Evolutionary conservation across 208 protist species (phyloP), one percentile per base, ranked within the genome.

Genomic region (Angomonas deanei): DNA sequence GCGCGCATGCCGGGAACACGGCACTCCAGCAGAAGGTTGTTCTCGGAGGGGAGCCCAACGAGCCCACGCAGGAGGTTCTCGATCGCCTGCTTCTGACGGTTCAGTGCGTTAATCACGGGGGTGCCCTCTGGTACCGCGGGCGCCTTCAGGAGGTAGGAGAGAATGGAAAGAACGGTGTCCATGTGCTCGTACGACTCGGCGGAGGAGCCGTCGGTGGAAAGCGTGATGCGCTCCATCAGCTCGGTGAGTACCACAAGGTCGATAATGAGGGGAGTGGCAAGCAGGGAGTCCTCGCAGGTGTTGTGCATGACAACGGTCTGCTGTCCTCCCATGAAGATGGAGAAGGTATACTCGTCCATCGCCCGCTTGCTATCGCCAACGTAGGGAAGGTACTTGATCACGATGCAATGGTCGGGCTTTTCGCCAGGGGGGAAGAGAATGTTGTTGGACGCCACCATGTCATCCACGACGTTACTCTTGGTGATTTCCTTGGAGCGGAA

Each of bases 401-500:
- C 97, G 62, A 99, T 93, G 61, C 96, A 88, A 86, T 99, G 98
- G 71, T 99, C 98, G 47, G 98, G 97, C 70, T 98, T 91, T 50
- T 74, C 70, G 52, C 78, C 84, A 27, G 85, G 71, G 26, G 88
- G 81, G 74, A 98, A 99, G 26, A 99, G 82, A 56, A 99, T 94
- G 15, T 42, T 38, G 84, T 99, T 99, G 8, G 86, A 93, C 24
- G 70, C 80, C 33, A 99, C 96, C 97, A 99, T 99, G 82, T 99
- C 98, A 74, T 99, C 98, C 42, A 99, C 96, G 8, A 99, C 98
- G 74, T 97, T 98, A 61, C 77, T 93, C 82, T 99, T 99, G 39
- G 97, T 98, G 62, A 99, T 98, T 79, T 99, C 98, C 83, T 99
- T 99, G 24, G 96, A 99, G 58, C 96, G 91, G 86, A 99, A 99